Conservation (phyloP, 2,329 filamentous ascomycete genomes). For the Nectriaceae sp. region DNA sequence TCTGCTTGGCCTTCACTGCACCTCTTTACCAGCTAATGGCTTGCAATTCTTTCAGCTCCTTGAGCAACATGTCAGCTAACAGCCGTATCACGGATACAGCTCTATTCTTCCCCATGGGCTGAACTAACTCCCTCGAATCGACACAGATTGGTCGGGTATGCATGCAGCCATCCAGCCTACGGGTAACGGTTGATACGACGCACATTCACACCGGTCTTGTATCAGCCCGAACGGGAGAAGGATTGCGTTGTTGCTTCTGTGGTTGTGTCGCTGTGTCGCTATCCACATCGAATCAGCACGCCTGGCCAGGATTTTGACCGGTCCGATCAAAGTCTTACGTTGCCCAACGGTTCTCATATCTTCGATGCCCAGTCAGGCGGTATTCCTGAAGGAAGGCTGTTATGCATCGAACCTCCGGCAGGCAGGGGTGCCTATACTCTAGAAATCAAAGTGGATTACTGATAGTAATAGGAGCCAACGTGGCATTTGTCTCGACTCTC, state of each 20-base stretch:
- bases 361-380: slow-evolving; percentile 4
- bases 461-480: neutral
- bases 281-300: neutral
- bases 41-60: slow-evolving; percentile 2
- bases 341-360: slow-evolving; percentile 8
- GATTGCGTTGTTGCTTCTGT: no score
- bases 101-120: slow-evolving; percentile 9
- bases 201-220: neutral
- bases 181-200: no score
- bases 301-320: neutral
- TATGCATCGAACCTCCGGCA: no score
- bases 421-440: no score
- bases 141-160: neutral
- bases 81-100: slow-evolving; percentile 9
- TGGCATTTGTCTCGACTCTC: neutral
- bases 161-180: neutral
- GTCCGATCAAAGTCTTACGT: slow-evolving; percentile 5
- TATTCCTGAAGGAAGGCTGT: neutral
- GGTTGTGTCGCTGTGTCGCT: no score
- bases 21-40: neutral
- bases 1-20: slow-evolving; percentile 1
- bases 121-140: slow-evolving; percentile 5
- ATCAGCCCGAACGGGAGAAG: no score
- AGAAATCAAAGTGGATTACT: no score
- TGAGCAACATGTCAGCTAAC: slow-evolving; percentile 8